These are phyloP conservation scores for Fusarium sp. DNA, from an alignment of 2,329 filamentous ascomycete species.

Conservation along the genomic window DNA sequence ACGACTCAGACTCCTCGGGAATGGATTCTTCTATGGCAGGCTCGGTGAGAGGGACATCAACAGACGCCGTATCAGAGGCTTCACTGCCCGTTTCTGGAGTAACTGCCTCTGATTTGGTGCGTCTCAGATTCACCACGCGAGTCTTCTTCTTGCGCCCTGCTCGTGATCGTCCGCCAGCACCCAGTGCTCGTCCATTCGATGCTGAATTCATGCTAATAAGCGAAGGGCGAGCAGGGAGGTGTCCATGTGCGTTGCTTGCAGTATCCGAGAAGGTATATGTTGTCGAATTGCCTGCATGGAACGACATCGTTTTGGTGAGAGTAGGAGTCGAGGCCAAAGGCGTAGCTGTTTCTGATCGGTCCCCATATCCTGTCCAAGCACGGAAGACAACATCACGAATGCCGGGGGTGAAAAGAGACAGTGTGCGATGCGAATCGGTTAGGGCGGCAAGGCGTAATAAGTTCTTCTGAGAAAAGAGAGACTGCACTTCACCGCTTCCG, in stretches of 20 bases:
- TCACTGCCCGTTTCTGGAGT: slow-evolving; percentile 65
- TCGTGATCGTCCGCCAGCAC: slow-evolving; percentile 71
- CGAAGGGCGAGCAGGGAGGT: slow-evolving; percentile 76
- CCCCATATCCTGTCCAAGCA: slow-evolving; percentile 86
- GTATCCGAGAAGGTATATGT: slow-evolving; percentile 82
- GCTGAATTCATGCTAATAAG: slow-evolving; percentile 72
- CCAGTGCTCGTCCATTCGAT: slow-evolving; percentile 72
- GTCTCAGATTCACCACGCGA: slow-evolving; percentile 84
- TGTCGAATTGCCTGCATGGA: slow-evolving; percentile 68
- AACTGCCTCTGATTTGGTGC: slow-evolving; percentile 67
- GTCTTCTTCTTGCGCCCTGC: slow-evolving; percentile 83
- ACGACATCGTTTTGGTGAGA: slow-evolving; percentile 74
- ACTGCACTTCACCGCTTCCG: slow-evolving; percentile 83
- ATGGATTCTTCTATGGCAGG: slow-evolving; percentile 68
- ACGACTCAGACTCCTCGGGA: slow-evolving; percentile 70
- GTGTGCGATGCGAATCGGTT: slow-evolving; percentile 87
- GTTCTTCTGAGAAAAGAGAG: slow-evolving; percentile 96
- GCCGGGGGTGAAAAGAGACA: slow-evolving; percentile 92
- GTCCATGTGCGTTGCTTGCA: slow-evolving; percentile 72
- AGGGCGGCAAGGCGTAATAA: slow-evolving; percentile 84
- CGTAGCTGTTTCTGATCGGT: slow-evolving; percentile 72
- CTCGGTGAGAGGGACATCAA: slow-evolving; percentile 72
- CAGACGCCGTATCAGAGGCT: slow-evolving; percentile 66
- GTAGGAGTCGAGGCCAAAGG: slow-evolving; percentile 64
- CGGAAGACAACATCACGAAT: slow-evolving; percentile 92